Base-by-base conservation (phyloP, 305 asterid genomes). In the Ilex paraguariensis region DNA sequence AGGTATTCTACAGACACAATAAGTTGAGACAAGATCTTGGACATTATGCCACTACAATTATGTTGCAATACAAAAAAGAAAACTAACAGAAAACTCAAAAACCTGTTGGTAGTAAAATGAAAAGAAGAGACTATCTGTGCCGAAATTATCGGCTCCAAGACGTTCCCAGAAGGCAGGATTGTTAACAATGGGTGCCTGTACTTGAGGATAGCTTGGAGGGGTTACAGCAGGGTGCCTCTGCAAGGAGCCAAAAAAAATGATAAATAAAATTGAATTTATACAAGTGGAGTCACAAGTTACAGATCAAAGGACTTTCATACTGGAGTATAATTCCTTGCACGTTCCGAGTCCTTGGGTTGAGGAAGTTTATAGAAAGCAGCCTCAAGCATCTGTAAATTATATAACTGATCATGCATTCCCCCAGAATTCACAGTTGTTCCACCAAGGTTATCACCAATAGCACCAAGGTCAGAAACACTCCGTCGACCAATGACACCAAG, bases 111-210 rank as follows among this genome's bases (percentile, higher is more conserved):
- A 91, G 82, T 94, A 94, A 78, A 94, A 94, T 54, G 99, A 82
- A 76, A 88, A 94, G 81, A 94, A 94, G 16, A 88, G 75, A 14
- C 87, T 81, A 76, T 94, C 99, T 5, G 95, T 86, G 81, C 92
- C 97, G 67, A 67, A 89, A 61, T 81, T 82, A 79, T 90, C 99
- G 62, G 93, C 83, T 71, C 97, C 99, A 52, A 94, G 93, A n/a
- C 98, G 84, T 75, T 94, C 99, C 99, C 99, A 94, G 70, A 90
- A 90, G 69, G 93, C 95, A 68, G 99, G 98, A 72, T 94, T 88
- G 63, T 81, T 86, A 71, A 94, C 89, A 70, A 90, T 86, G 52
- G 99, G 99, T 28, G 99, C 98, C 75, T 90, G 99, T 21, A 80
- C 95, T 81, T 94, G 99, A 75, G 99, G 99, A 73, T 88, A 94